Base-by-base conservation (phyloP, 2,329 filamentous ascomycete species). In the Diaporthe ampelina region DNA sequence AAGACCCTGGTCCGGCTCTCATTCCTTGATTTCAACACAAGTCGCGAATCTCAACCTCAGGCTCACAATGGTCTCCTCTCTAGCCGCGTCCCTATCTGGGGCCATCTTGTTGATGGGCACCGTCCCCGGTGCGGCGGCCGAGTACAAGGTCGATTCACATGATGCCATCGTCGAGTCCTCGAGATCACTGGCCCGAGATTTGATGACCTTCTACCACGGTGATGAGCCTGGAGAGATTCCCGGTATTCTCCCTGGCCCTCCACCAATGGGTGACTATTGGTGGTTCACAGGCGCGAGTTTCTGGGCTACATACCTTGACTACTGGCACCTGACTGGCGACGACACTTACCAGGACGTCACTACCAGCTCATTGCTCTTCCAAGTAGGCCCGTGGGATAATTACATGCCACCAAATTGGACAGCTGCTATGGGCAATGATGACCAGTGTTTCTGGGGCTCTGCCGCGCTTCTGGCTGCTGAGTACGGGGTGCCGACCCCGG, bases 281-380 rank as follows among this genome's bases (percentile, higher is more conserved):
- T 89, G 87, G 87, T 90, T 86, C 87, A 86, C 88, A 77, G 84
- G 84, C 4, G 82, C 85, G 13, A 82, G 83, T n/a, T 77, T 90
- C 77, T 88, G 88, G 79, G 83, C 86, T 65, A 83, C 84, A 2
- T 76, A 88, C 65, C 82, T 89, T 15, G 85, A 88, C 76, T 89
- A 89, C 77, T 88, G 85, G 85, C 85, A 86, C 74, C 86, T 85
- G 74, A 88, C 86, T 0, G 86, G 85, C 7, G 86, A 89, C 76
- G 75, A 77, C 2, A 83, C 82, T 45, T 88, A 87, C 79, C 87
- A 87, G 63, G 77, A 81, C 21, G 80, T 85, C 26, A 80, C 83
- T 7, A 85, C 81, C 32, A 76, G 84, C 74, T 86, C 83, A 2
- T 76, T 89, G 74, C 77, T 85, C 4, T 84, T 82, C 76, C 87